Conservation (phyloP, 2,329 filamentous ascomycete species). For the Phaeophleospora eucalypticola region DNA sequence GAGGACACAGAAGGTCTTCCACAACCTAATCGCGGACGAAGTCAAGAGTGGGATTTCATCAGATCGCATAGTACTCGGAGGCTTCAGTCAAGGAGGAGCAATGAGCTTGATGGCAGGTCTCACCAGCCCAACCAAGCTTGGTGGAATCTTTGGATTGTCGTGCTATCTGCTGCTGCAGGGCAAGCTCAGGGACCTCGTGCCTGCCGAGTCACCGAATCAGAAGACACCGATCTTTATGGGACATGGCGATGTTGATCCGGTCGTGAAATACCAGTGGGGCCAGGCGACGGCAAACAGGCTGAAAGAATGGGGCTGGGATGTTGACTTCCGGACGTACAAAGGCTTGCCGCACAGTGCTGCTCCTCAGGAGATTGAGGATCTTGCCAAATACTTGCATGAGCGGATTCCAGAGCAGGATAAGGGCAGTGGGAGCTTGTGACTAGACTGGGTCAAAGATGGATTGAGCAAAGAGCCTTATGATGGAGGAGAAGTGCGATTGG, state of each 20-base stretch:
- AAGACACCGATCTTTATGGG: conserved; percentile 83
- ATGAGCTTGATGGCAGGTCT: conserved; percentile 79
- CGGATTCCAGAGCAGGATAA: conserved; percentile 43
- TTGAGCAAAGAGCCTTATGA: conserved; percentile 27
- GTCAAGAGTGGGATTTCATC: conserved; percentile 75
- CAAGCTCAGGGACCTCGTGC: conserved; percentile 57
- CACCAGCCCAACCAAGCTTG: conserved; percentile 69
- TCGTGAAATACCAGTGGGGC: conserved; percentile 69
- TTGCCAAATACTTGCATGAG: conserved; percentile 61
- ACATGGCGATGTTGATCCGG: conserved; percentile 73
- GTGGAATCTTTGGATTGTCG: conserved; percentile 82
- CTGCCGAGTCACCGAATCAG: conserved; percentile 44
- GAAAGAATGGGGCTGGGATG: conserved; percentile 65
- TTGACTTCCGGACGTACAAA: conserved; percentile 74
- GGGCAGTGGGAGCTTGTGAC: conserved; percentile 24
- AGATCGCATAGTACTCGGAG: conserved; percentile 78
- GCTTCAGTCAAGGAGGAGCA: conserved; percentile 82
- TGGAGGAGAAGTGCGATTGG: conserved; percentile 27
- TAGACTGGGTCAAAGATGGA: conserved; percentile 14
- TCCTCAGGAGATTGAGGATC: conserved; percentile 73
- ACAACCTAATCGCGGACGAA: conserved; percentile 73
- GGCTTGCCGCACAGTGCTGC: conserved; percentile 72
- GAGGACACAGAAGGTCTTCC: conserved; percentile 69
- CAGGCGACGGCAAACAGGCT: conserved; percentile 62
- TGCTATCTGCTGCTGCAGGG: conserved; percentile 71